Base-by-base conservation (phyloP, 1,284 basidiomycete species). In the Jaminaea rosea region DNA sequence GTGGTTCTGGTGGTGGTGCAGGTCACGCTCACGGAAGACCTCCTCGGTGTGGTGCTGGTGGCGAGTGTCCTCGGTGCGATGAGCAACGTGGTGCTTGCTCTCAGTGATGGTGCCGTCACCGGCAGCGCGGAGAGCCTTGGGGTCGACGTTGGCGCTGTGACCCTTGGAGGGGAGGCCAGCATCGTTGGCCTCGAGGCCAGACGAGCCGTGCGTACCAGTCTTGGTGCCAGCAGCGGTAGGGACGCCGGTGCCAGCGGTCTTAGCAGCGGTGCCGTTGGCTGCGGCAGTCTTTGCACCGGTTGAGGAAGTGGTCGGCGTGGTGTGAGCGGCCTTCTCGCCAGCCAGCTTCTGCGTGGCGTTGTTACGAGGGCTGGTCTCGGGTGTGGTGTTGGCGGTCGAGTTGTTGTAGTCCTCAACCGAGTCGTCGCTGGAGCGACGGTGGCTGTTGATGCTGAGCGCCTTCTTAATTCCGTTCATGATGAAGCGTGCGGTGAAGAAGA, bases 21-120 rank as follows among this genome's bases (percentile, higher is more conserved):
- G 60, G 57, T 75, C 71, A 49, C 65, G 65, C 59, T 73, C 55
- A 26, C 69, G 73, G 31, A 56, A 39, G 23, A 75, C 62, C 59
- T 75, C 73, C 62, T 75, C 72, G 8, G 69, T 59, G 57, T 73
- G 68, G 59, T 75, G 73, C n/a, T 58, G 59, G 59, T 73, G 68
- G 52, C 63, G 66, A 7, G 58, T 64, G 46, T 65, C 56, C 51
- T 63, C 62, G 1, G 67, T 70, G 26, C 72, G 69, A 2, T 69
- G 56, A 10, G 66, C 67, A 13, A 75, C 63, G 60, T 75, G 73
- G 66, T 74, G 59, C 39, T 73, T 72, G 50, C 72, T 69, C 65
- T 75, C 73, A 13, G 60, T 67, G 1, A 61, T 62, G 53, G 69
- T 58, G 42, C 72, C 71, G 26, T 58, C 60, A n/a, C n/a, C n/a